Percentiles rank a stretch among this genome's conserved stretches.
These are phyloP conservation scores for Dactylorhiza incarnata DNA, from an alignment of 106 monocot species.

Conservation along the genomic window DNA sequence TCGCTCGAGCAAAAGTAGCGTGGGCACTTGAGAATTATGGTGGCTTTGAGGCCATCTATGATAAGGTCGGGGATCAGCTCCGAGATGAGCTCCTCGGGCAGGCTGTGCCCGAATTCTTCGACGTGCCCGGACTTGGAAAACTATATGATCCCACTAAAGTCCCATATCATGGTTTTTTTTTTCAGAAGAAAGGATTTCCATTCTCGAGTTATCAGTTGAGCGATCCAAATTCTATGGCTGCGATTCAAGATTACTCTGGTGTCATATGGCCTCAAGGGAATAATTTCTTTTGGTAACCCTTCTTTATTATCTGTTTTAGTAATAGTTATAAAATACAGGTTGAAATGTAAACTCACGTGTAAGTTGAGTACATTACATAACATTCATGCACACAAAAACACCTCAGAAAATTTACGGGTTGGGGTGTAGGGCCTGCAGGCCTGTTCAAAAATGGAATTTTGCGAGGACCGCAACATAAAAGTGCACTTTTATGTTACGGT, in stretches of 20 bases:
- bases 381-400: too few relatives aligned
- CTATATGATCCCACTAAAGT: neutral
- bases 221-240: neutral
- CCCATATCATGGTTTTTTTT: neutral
- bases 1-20: neutral
- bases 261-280: neutral
- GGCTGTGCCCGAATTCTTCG: conserved; percentile 4
- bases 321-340: too few relatives aligned
- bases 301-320: too few relatives aligned
- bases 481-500: too few relatives aligned
- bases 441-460: too few relatives aligned
- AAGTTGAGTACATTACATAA: too few relatives aligned
- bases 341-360: too few relatives aligned
- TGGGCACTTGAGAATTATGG: neutral
- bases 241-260: too few relatives aligned
- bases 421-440: too few relatives aligned
- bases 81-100: conserved; percentile 3
- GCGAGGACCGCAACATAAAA: too few relatives aligned
- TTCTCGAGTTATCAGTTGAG: neutral
- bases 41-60: conserved; percentile 9
- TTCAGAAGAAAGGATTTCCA: neutral
- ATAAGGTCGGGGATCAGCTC: neutral
- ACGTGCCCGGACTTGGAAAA: neutral
- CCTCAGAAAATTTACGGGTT: too few relatives aligned
- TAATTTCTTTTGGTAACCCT: neutral